Base-by-base conservation (phyloP, 2,329 filamentous ascomycete genomes). In the Cercospora sp. region DNA sequence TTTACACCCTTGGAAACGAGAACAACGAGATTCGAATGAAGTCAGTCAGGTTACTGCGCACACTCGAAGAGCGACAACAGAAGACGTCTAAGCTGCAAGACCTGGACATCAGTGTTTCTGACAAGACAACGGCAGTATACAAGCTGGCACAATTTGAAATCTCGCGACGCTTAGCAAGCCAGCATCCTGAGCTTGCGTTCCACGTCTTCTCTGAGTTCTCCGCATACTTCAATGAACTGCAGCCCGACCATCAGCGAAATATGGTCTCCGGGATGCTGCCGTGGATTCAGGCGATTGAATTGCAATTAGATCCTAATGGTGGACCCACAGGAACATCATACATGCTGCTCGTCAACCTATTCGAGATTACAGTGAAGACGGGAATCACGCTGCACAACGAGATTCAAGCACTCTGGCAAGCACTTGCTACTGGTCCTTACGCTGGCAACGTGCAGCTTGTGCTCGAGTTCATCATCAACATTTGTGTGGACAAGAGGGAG, bases 61-160 rank as follows among this genome's bases (percentile, higher is more conserved):
- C 89, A 0, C 83, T 98, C 1, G 95, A 98, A 79, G 75, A 76
- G 68, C 88, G 92, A 26, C 91, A 95, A 72, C 88, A 90, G 71
- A 91, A 91, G 72, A 95, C 89, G 71, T 97, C 94, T 1, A 96
- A 96, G 77, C 89, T 99, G 6, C 93, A 97, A 77, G 95, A 99
- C 78, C 96, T 97, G 68, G 95, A 99, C 76, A 98, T 99, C 75
- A 97, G 94, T 78, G 95, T 99, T 67, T 96, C 94, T 0, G 96
- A 99, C 81, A 98, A 97, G 81, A 99, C 96, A 0, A 97, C 97
- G 72, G 94, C 94, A 0, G 94, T 99, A 2, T 99, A 98, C 81
- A 99, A 99, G 81, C 85, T 96, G 55, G 95, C 96, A 0, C 95
- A 99, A 77, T 98, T 97, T 72, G 94, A 98, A 77, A 96, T 97